Evolutionary conservation across 352 stramenopile genomes (phyloP).

Genomic region (Globisporangium yorkense): DNA sequence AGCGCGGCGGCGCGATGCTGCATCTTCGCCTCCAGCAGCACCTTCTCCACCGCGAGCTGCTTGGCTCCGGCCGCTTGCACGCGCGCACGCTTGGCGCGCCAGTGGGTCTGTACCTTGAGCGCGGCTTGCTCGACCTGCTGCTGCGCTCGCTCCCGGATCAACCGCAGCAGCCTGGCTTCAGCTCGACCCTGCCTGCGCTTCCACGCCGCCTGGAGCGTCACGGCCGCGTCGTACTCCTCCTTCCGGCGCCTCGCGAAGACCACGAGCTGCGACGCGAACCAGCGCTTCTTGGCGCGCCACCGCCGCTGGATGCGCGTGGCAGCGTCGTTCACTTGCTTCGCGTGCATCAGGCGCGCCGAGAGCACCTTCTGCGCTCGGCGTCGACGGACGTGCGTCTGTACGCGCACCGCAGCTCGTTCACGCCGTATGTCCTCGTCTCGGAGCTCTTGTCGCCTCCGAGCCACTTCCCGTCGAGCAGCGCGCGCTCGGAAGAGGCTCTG

Average conservation of each 20-base stretch:
- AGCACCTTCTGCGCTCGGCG: constrained; percentile 33
- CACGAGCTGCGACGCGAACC: constrained; percentile 36
- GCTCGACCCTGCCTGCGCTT: constrained; percentile 46
- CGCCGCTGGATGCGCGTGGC: constrained; percentile 38
- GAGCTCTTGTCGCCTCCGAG: constrained; percentile 29
- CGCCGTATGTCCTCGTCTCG: constrained; percentile 18
- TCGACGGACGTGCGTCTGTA: constrained; percentile 41
- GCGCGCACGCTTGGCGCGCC: constrained; percentile 31
- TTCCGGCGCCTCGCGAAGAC: constrained; percentile 23
- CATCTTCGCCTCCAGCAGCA: constrained; percentile 46
- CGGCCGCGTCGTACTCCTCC: constrained; percentile 34
- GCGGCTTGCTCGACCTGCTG: constrained; percentile 25
- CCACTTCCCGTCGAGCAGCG: constrained; percentile 30
- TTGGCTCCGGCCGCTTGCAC: constrained; percentile 22
- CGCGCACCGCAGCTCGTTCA: constrained; percentile 34
- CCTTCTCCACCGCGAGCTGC: constrained; percentile 29
- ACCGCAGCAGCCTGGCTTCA: constrained; percentile 27
- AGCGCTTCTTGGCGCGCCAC: constrained; percentile 47
- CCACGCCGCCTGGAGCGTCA: constrained; percentile 53
- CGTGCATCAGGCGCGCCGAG: constrained; percentile 15
- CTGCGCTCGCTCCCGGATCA: constrained; percentile 33
- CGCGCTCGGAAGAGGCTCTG: constrained; percentile 51
- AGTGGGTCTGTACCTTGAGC: constrained; percentile 43
- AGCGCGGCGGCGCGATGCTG: constrained; percentile 60
- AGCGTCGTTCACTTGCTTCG: constrained; percentile 23